Evolutionary conservation across 2,329 filamentous ascomycete species (phyloP).

Genomic region (Ascosphaera apis): DNA sequence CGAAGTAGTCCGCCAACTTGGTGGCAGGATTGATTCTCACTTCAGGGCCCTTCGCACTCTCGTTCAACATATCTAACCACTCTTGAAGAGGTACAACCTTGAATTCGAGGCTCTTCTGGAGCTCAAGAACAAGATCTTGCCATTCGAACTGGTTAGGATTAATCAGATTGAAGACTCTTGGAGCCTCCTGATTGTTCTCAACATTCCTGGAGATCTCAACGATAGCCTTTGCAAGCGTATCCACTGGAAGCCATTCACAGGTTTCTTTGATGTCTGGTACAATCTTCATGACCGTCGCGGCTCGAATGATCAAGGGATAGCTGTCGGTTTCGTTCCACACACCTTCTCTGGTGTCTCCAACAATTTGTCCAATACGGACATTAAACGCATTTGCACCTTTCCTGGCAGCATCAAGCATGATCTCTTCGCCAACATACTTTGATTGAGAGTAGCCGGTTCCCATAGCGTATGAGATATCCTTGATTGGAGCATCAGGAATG

Average conservation of each 20-base stretch:
- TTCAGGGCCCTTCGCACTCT: too few species aligned
- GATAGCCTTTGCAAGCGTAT: constrained; percentile 18
- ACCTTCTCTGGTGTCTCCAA: constrained; percentile 24
- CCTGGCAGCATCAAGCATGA: constrained; percentile 15
- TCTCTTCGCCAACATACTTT: constrained; percentile 19
- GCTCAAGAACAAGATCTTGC: too few species aligned
- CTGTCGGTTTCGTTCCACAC: constrained; percentile 30
- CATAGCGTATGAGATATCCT: constrained; percentile 17
- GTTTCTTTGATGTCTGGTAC: constrained; percentile 25
- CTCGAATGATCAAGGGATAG: constrained; percentile 29
- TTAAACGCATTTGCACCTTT: constrained; percentile 15
- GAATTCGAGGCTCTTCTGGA: too few species aligned
- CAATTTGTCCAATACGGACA: constrained; percentile 28
- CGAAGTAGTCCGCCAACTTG: too few species aligned
- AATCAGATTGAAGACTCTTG: too few species aligned
- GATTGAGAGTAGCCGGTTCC: constrained; percentile 23
- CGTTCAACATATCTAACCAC: too few species aligned
- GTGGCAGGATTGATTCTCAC: too few species aligned
- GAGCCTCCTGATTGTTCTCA: too few species aligned
- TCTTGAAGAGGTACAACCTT: too few species aligned
- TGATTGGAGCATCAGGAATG: constrained; percentile 16
- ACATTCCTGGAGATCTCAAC: too few species aligned
- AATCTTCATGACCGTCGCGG: constrained; percentile 20
- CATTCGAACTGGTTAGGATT: too few species aligned
- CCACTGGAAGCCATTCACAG: constrained; percentile 23